phyloP scores from a whole-genome alignment of 2,329 filamentous ascomycete species.

The Apiospora sp. region DNA sequence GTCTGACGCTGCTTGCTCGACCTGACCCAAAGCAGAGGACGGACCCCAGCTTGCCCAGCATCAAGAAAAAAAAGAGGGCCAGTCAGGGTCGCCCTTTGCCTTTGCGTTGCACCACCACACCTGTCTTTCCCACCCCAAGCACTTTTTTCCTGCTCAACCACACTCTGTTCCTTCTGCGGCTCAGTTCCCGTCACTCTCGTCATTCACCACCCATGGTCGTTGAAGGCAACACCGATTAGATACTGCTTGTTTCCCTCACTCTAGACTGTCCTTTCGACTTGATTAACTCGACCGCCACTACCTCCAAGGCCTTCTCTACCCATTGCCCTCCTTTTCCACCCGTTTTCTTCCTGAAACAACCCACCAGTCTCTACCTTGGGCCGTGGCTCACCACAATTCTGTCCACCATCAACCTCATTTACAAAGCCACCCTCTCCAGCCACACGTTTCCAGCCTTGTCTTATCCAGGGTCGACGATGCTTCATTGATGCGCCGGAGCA shows the following conservation, averaged over 20 bases:
- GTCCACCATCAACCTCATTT: conserved; percentile 39
- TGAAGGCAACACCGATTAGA: conserved; percentile 20
- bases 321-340: conserved; percentile 4
- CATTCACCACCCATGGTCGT: conserved; percentile 19
- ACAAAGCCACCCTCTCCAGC: conserved; percentile 46
- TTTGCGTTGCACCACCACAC: conserved; percentile 21
- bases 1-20: conserved; percentile 19
- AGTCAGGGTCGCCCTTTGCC: conserved; percentile 15
- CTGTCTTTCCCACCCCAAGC: conserved; percentile 21
- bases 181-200: conserved; percentile 22
- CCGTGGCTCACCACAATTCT: conserved; percentile 29
- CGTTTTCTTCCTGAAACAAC: neutral
- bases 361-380: conserved; percentile 7
- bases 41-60: conserved; percentile 1
- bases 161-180: conserved; percentile 23
- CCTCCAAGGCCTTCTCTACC: neutral
- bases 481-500: conserved; percentile 43
- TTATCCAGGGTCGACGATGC: conserved; percentile 40
- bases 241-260: conserved; percentile 19
- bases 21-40: conserved; percentile 22
- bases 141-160: conserved; percentile 23
- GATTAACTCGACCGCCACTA: conserved; percentile 1
- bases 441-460: conserved; percentile 44
- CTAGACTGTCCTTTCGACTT: conserved; percentile 16
- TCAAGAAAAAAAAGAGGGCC: neutral